Percentiles rank a stretch among this genome's conserved stretches.
phyloP scores from a whole-genome alignment of 345 rosid genomes.

The Camelina hispida region DNA sequence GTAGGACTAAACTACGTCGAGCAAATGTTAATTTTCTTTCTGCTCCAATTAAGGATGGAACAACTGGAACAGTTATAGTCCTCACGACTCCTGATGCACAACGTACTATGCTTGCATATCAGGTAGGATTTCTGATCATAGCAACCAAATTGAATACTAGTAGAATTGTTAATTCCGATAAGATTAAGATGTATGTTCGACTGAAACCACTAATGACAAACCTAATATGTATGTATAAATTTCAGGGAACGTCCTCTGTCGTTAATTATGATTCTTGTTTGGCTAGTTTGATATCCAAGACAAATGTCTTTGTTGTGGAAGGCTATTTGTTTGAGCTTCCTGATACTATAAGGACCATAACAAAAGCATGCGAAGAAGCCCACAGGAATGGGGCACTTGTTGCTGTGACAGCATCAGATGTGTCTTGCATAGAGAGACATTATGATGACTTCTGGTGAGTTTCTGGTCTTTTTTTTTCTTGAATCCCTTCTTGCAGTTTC shows the following conservation, averaged over 20 bases:
- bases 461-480: neutral
- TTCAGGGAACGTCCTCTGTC: constrained; percentile 88
- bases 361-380: constrained; percentile 89
- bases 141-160: constrained; percentile 1
- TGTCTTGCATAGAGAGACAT: constrained; percentile 88
- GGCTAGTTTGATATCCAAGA: constrained; percentile 74
- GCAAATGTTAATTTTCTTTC: constrained; percentile 91
- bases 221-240: constrained; percentile 13
- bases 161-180: neutral
- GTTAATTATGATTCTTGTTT: constrained; percentile 75
- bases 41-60: constrained; percentile 81
- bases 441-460: constrained; percentile 92
- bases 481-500: neutral
- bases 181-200: neutral
- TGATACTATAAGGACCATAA: constrained; percentile 78
- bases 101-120: constrained; percentile 96
- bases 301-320: constrained; percentile 82
- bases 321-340: constrained; percentile 96
- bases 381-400: constrained; percentile 74
- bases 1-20: constrained; percentile 71
- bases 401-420: constrained; percentile 94
- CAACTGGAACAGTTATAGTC: constrained; percentile 97
- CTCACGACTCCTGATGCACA: constrained; percentile 97
- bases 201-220: constrained; percentile 17
- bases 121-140: constrained; percentile 48